Evolutionary conservation across 2,329 filamentous ascomycete species (phyloP), one percentile per base, ranked within the genome.

Genomic region (Colletotrichum ledebouriae): DNA sequence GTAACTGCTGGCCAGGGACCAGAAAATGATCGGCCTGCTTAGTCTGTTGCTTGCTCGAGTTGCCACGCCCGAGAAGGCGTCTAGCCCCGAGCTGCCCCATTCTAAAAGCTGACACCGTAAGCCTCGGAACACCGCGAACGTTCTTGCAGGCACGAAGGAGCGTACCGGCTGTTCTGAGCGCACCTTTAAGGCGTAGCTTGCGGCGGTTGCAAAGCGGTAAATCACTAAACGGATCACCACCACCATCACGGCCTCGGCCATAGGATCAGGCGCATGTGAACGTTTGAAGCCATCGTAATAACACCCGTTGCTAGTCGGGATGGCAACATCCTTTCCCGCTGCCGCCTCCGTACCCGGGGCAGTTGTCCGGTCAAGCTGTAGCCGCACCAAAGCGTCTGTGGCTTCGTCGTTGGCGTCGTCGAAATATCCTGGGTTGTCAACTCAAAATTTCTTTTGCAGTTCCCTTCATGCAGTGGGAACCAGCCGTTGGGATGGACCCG

Each of bases 21-120:
- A 56, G 5, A 15, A 34, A 15, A 50, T 47, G 60, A 53, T 50
- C 60, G 46, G 47, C 61, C 34, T 33, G 49, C 55, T 65, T 59
- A 42, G 41, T 53, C 53, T 42, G 37, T 56, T 49, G 22, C 39
- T 55, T 68, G 65, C 61, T 65, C 60, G 56, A 59, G 20, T 68
- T 34, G 65, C 61, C 65, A 68, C 55, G 33, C 60, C 42, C 17
- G n/a, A 55, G 47, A 46, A 39, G 37, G 42, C 41, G 60, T 68
- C 60, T 59, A 64, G 65, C 49, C 47, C 60, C 47, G 22, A 42
- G 49, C 61, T 68, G 25, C 61, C 50, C 65, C 65, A 57, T 57
- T 57, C 65, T 39, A 65, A 65, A 68, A 68, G 60, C 65, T 63
- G 59, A 59, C 55, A 58, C 29, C 41, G 47, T 49, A 47, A 53